Evolutionary conservation across 441 rosid species (phyloP).

Genomic region (Euphorbia schlechtendalii): DNA sequence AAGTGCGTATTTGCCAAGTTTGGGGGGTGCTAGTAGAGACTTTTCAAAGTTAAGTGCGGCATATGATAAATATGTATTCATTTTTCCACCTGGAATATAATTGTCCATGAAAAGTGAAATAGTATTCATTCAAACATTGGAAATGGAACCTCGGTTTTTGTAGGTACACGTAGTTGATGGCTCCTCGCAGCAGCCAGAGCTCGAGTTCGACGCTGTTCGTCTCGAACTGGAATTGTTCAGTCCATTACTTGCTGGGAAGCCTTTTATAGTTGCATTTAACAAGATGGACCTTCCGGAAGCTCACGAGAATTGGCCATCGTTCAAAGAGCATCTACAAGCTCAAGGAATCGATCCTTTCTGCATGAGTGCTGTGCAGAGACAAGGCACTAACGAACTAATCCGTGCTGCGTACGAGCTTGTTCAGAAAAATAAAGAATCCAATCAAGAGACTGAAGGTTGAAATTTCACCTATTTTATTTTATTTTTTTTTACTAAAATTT

Average conservation of each 20-base stretch:
- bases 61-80: too few species aligned
- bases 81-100: too few species aligned
- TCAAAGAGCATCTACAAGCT: constrained; percentile 58
- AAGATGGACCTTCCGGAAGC: constrained; percentile 95
- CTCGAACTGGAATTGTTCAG: constrained; percentile 87
- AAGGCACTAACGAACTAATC: constrained; percentile 70
- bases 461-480: too few species aligned
- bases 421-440: constrained; percentile 43
- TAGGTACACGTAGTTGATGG: constrained; percentile 95
- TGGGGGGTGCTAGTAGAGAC: too few species aligned
- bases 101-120: too few species aligned
- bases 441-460: constrained; percentile 52
- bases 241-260: constrained; percentile 82
- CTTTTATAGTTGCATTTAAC: constrained; percentile 80
- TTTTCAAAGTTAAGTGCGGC: too few species aligned
- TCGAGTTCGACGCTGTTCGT: constrained; percentile 91
- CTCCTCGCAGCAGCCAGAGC: constrained; percentile 70
- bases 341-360: constrained; percentile 65
- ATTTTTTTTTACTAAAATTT: too few species aligned
- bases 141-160: constrained; percentile 14
- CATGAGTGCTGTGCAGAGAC: constrained; percentile 79
- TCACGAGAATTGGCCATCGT: constrained; percentile 60
- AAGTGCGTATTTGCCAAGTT: too few species aligned
- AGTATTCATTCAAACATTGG: constrained; percentile 1
- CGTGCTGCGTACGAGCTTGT: constrained; percentile 60